Base-by-base conservation (phyloP, 768 basidiomycete genomes). In the Tricholoma furcatifolium region DNA sequence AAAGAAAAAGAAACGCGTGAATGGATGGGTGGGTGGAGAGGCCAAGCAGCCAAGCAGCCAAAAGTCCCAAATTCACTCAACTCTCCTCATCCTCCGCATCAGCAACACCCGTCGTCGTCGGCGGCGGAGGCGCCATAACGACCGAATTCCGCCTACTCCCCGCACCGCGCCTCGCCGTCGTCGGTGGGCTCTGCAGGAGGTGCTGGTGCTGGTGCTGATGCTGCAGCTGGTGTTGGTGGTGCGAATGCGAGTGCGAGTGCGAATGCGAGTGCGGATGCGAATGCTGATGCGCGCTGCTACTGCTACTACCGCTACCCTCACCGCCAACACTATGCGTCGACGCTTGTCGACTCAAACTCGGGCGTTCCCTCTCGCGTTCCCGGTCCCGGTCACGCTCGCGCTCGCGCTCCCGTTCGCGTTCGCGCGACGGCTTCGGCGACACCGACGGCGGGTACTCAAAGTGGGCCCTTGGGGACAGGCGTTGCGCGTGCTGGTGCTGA, bases 141-240 rank as follows among this genome's bases (percentile, higher is more conserved):
- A 71, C 57, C n/a, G 73, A 73, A 47, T 70, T 69, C 47, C 74
- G 61, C 42, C 71, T 66, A 60, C 72, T 72, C 38, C 60, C 70
- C 15, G 55, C 52, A 24, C n/a, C n/a, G n/a, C 62, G 62, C 30
- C 60, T 63, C 59, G 45, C 31, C 50, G 36, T 11, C 12, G 12
- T 3, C 9, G 52, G 51, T 45, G 53, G 58, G 24, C 55, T 57
- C 32, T 58, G 43, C 18, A 39, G 34, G 34, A 40, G 24, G 8
- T 44, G 24, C 27, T 27, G 27, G 27, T 27, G 27, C 27, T 31
- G 27, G n/a, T n/a, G n/a, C n/a, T n/a, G n/a, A n/a, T n/a, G n/a
- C n/a, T n/a, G n/a, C n/a, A n/a, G n/a, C n/a, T n/a, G n/a, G n/a
- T n/a, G n/a, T n/a, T n/a, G n/a, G n/a, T n/a, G n/a, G n/a, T n/a